Evolutionary conservation across 345 rosid species (phyloP).

Genomic region (Geranium rotundifolium): DNA sequence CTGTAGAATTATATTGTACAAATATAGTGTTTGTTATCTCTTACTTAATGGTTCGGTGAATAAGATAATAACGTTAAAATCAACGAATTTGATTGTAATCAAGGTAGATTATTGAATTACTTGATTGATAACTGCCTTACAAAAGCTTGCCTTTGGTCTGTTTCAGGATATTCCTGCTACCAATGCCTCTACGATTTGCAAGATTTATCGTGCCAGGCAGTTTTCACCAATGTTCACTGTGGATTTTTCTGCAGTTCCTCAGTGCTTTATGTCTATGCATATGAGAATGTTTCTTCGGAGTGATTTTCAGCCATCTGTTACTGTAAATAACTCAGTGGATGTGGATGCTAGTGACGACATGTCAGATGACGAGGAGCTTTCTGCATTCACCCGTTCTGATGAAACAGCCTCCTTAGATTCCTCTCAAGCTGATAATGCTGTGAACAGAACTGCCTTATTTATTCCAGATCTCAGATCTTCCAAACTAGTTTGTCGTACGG

Average conservation of each 20-base stretch:
- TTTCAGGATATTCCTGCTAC: constrained; percentile 42
- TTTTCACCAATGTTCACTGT: constrained; percentile 43
- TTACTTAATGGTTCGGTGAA: neutral
- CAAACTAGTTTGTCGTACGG: constrained; percentile 34
- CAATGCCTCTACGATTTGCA: constrained; percentile 46
- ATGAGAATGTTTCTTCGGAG: constrained; percentile 17
- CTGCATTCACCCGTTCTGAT: neutral
- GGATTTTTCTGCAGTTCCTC: constrained; percentile 63
- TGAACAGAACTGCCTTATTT: constrained; percentile 22
- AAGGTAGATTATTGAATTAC: no score
- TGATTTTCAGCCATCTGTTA: constrained; percentile 21
- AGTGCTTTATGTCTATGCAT: constrained; percentile 53
- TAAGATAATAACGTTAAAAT: no score
- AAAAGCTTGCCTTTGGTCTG: neutral
- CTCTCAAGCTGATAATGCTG: constrained; percentile 14
- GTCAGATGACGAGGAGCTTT: constrained; percentile 12
- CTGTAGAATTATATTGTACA: neutral
- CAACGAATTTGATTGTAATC: no score
- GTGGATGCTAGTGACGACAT: constrained; percentile 16
- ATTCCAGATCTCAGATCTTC: constrained; percentile 35
- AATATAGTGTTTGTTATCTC: neutral
- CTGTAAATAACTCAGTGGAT: constrained; percentile 28
- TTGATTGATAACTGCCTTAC: neutral
- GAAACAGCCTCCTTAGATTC: neutral
- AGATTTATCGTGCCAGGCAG: constrained; percentile 32